These are phyloP conservation scores for Nicotiana knightiana DNA, from an alignment of 257 asterid genomes.

Conservation along the genomic window DNA sequence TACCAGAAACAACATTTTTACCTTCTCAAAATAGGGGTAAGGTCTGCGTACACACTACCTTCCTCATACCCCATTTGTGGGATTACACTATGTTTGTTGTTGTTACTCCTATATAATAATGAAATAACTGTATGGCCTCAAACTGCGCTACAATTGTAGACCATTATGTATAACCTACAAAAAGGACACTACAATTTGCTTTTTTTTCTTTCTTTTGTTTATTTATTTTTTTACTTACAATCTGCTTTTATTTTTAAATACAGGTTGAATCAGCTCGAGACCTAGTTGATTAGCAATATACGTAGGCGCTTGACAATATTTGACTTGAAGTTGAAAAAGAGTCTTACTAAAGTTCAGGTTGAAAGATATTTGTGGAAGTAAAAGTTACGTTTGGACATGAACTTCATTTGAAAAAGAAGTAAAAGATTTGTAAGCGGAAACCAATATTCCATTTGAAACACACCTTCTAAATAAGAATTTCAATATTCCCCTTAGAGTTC, in stretches of 20 bases:
- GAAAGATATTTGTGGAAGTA: neutral
- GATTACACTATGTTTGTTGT: too few species aligned
- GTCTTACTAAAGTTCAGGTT: neutral
- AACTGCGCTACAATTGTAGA: neutral
- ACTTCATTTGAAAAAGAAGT: neutral
- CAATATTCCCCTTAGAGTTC: neutral
- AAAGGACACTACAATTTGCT: neutral
- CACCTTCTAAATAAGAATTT: neutral
- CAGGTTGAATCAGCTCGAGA: neutral
- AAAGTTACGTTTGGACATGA: neutral
- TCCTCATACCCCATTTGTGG: too few species aligned
- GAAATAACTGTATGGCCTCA: neutral
- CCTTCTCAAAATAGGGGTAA: too few species aligned
- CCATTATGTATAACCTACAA: neutral
- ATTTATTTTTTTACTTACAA: neutral
- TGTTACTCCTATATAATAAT: neutral
- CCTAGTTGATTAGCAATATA: neutral
- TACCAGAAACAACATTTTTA: too few species aligned
- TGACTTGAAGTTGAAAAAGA: neutral
- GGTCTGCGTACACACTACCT: too few species aligned
- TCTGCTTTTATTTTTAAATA: neutral
- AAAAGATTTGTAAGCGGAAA: neutral
- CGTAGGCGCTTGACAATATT: neutral
- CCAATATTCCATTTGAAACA: neutral
- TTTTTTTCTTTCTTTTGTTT: neutral